These are phyloP conservation scores for Trebouxia gelatinosa DNA, from an alignment of 163 green algal genomes.

Conservation along the genomic window DNA sequence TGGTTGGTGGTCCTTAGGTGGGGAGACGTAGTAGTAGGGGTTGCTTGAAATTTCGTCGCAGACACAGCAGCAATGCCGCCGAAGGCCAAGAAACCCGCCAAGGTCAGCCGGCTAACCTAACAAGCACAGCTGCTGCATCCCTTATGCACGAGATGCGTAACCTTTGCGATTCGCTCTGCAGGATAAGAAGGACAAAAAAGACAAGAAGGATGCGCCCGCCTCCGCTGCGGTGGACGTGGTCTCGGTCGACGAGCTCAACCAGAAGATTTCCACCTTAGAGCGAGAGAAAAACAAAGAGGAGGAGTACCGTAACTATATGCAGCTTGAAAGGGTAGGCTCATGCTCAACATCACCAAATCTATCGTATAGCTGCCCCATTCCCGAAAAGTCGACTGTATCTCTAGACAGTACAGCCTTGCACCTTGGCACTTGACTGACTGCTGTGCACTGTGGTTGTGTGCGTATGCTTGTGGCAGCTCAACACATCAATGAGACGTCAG, in stretches of 20 bases:
- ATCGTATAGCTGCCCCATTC: no score
- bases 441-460: no score
- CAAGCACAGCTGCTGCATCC: background rate
- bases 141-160: background rate
- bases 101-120: slow-evolving; percentile 2
- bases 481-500: no score
- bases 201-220: slow-evolving; percentile 45
- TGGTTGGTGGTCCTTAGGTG: no score
- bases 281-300: slow-evolving; percentile 88
- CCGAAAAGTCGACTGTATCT: no score
- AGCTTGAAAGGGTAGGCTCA: slow-evolving; percentile 79
- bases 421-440: no score
- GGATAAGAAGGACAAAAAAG: slow-evolving; percentile 37
- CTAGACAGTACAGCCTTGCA: no score
- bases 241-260: slow-evolving; percentile 79
- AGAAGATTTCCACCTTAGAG: slow-evolving; percentile 77
- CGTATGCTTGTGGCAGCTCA: no score
- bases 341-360: no score
- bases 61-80: no score
- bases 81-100: slow-evolving; percentile 19
- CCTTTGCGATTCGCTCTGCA: background rate
- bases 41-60: no score
- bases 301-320: slow-evolving; percentile 90
- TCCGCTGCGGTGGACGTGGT: slow-evolving; percentile 40
- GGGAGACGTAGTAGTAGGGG: no score